phyloP scores from a whole-genome alignment of 1,139 yeast genomes.

The Hyphopichia wangnamkhiaoensis region DNA sequence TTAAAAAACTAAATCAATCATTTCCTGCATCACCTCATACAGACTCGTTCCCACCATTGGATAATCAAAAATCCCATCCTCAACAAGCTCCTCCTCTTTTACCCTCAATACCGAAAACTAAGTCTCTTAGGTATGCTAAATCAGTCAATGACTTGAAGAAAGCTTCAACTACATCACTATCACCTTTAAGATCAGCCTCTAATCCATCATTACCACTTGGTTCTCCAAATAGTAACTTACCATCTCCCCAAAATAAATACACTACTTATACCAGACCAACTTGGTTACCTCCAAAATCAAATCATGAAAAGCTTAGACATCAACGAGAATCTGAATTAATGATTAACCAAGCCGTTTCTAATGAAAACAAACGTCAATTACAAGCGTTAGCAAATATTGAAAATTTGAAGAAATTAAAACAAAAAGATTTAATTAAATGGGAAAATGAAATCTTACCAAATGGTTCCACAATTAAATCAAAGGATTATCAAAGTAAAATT shows the following conservation, averaged over 20 bases:
- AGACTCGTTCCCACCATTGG: conserved; percentile 57
- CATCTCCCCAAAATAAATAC: conserved; percentile 20
- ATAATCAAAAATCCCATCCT: conserved; percentile 34
- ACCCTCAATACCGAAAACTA: conserved; percentile 9
- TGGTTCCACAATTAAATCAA: conserved; percentile 11
- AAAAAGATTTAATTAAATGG: conserved; percentile 49
- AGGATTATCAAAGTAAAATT: conserved; percentile 29
- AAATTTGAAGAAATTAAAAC: conserved; percentile 25
- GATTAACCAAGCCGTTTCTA: conserved; percentile 46
- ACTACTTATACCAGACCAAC: conserved; percentile 60
- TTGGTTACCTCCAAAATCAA: conserved; percentile 67
- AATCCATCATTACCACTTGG: conserved; percentile 9
- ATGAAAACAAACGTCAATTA: conserved; percentile 37
- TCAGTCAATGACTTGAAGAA: neutral
- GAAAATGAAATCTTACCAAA: conserved; percentile 37
- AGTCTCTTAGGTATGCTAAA: neutral
- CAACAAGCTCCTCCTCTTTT: conserved; percentile 2
- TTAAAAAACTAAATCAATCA: conserved; percentile 18
- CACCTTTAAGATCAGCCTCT: conserved; percentile 8
- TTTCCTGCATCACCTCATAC: conserved; percentile 46
- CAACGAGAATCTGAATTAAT: conserved; percentile 54
- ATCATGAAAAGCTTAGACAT: conserved; percentile 56
- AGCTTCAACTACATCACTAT: neutral
- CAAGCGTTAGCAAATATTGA: conserved; percentile 27
- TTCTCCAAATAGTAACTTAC: no score